phyloP scores from a whole-genome alignment of 441 rosid genomes.

The Flueggea neowawraea region DNA sequence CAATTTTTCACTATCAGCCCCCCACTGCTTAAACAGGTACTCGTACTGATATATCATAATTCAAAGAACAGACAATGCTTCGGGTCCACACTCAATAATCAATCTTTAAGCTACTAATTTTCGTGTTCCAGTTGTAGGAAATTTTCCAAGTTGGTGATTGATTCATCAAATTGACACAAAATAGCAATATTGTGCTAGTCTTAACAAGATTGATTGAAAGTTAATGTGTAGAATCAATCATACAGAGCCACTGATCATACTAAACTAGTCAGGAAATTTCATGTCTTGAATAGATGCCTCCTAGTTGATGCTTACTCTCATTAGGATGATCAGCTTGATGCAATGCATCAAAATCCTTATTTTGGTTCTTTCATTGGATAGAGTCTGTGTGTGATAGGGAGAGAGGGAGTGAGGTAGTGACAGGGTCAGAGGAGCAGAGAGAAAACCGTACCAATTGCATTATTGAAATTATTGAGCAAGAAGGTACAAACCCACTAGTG shows the following conservation, averaged over 20 bases:
- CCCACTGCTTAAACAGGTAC: slow-evolving; percentile 4
- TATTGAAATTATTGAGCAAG: slow-evolving; percentile 19
- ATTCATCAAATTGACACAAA: neutral
- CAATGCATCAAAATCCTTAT: too few species aligned
- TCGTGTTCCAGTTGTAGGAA: neutral
- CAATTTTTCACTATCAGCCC: neutral
- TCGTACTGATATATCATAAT: neutral
- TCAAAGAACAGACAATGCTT: slow-evolving; percentile 3
- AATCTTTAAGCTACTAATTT: too few species aligned
- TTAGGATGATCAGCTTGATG: too few species aligned
- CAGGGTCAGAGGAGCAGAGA: neutral
- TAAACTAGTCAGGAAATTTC: too few species aligned
- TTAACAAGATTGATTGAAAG: too few species aligned
- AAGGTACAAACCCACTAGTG: neutral
- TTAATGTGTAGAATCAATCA: too few species aligned
- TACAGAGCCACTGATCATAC: too few species aligned
- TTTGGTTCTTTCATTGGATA: too few species aligned
- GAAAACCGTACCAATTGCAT: slow-evolving; percentile 14
- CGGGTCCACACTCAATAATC: slow-evolving; percentile 11
- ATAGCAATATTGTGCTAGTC: too few species aligned
- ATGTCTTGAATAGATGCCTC: too few species aligned
- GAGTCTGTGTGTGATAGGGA: neutral
- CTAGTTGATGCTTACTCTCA: too few species aligned
- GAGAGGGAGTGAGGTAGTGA: neutral
- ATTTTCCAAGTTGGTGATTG: slow-evolving; percentile 6